Conservation (phyloP, 1,284 basidiomycete species). For the Leccinum subrobustum region DNA sequence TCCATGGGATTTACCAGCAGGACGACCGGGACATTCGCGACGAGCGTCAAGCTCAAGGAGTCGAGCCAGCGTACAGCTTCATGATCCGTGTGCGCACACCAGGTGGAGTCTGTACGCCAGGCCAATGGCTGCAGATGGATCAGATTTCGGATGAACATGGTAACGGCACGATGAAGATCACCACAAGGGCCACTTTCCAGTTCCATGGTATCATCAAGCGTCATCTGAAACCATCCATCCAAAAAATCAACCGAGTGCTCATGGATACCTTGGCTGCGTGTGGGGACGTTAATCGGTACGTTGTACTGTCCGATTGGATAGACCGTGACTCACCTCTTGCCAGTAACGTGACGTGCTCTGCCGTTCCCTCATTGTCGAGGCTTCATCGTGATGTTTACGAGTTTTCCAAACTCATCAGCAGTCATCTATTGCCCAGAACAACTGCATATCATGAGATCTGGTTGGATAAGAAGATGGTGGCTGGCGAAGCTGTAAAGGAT, state of each 20-base stretch:
- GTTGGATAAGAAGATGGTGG: slow-evolving; percentile 95
- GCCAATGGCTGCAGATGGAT: slow-evolving; percentile 96
- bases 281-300: slow-evolving; percentile 93
- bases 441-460: slow-evolving; percentile 99
- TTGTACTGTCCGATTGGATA: slow-evolving; percentile 6
- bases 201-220: slow-evolving; percentile 99
- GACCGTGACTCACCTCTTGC: slow-evolving; percentile 6
- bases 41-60: slow-evolving; percentile 89
- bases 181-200: slow-evolving; percentile 98
- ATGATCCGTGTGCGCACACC: slow-evolving; percentile 99
- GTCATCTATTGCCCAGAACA: slow-evolving; percentile 87
- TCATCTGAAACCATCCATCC: slow-evolving; percentile 94
- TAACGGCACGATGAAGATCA: slow-evolving; percentile 94
- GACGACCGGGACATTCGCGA: slow-evolving; percentile 99
- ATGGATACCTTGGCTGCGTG: slow-evolving; percentile 98
- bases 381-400: slow-evolving; percentile 85
- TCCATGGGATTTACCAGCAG: slow-evolving; percentile 97
- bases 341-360: slow-evolving; percentile 91
- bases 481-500: slow-evolving; percentile 89
- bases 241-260: slow-evolving; percentile 90
- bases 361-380: slow-evolving; percentile 85
- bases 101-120: slow-evolving; percentile 88
- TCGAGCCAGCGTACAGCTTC: slow-evolving; percentile 96
- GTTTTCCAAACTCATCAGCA: slow-evolving; percentile 83
- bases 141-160: slow-evolving; percentile 93